Percentiles rank a stretch among this genome's conserved stretches.
phyloP scores from a whole-genome alignment of 108 stramenopile genomes.

The Ochromonas danica region DNA sequence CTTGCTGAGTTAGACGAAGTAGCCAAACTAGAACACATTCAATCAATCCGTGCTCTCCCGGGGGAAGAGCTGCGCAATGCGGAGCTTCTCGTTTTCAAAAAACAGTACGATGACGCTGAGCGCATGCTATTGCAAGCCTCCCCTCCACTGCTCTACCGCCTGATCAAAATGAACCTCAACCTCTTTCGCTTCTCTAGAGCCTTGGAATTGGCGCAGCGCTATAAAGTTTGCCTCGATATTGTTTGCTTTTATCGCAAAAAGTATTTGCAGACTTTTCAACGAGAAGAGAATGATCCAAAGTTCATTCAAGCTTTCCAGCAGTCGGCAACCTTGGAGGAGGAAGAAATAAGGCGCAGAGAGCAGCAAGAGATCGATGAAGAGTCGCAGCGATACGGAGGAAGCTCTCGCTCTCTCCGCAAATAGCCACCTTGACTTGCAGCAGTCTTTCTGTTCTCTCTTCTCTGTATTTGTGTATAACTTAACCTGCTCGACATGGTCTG shows the following conservation, averaged over 20 bases:
- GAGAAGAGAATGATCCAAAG: slow-evolving; percentile 45
- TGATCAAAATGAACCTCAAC: slow-evolving; percentile 63
- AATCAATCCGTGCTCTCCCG: slow-evolving; percentile 52
- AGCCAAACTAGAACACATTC: slow-evolving; percentile 62
- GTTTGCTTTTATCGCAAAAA: slow-evolving; percentile 53
- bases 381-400: no score
- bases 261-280: slow-evolving; percentile 44
- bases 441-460: no score
- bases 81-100: slow-evolving; percentile 50
- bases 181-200: slow-evolving; percentile 60
- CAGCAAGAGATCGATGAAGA: no score
- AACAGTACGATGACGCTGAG: slow-evolving; percentile 59
- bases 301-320: slow-evolving; percentile 40
- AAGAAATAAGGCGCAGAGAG: no score
- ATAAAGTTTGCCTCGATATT: slow-evolving; percentile 54
- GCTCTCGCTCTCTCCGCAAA: no score
- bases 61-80: slow-evolving; percentile 56
- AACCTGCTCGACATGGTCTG: no score
- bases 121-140: slow-evolving; percentile 60
- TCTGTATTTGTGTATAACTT: no score
- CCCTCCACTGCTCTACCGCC: slow-evolving; percentile 63
- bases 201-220: slow-evolving; percentile 53
- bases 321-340: no score
- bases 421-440: no score
- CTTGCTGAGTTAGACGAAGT: slow-evolving; percentile 58